Conservation (phyloP, 768 basidiomycete species). For the Candolleomyces aberdarensis region DNA sequence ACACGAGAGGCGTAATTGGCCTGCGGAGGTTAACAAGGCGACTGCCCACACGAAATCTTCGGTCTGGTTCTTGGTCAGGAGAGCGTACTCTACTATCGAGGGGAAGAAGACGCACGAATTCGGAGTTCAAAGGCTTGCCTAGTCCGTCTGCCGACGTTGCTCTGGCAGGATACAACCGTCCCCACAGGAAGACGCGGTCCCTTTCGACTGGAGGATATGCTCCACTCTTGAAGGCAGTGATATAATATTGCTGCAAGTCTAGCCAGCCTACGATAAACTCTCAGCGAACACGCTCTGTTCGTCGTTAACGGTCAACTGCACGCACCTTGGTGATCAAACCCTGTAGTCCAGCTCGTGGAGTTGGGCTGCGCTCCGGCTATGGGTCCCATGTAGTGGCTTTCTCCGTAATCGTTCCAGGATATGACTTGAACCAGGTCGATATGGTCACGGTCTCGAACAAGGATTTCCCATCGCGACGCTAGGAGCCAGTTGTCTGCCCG, state of each 20-base stretch:
- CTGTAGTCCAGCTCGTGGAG: slow-evolving; percentile 61
- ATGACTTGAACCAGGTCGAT: slow-evolving; percentile 47
- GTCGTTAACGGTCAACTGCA: background rate
- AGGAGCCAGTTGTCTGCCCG: slow-evolving; percentile 57
- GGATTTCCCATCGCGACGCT: slow-evolving; percentile 53
- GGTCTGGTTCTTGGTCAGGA: slow-evolving; percentile 32
- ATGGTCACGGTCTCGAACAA: slow-evolving; percentile 43
- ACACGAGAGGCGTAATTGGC: slow-evolving; percentile 39
- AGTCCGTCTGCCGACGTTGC: slow-evolving; percentile 37
- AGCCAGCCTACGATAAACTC: slow-evolving; percentile 37
- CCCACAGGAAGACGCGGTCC: slow-evolving; percentile 14
- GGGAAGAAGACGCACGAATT: slow-evolving; percentile 35
- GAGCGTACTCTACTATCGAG: background rate
- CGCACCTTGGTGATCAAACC: slow-evolving; percentile 44
- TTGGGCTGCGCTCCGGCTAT: slow-evolving; percentile 57
- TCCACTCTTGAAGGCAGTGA: slow-evolving; percentile 56
- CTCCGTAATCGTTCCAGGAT: slow-evolving; percentile 71
- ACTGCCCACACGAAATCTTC: slow-evolving; percentile 56
- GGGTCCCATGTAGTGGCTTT: slow-evolving; percentile 74
- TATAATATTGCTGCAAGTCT: slow-evolving; percentile 52
- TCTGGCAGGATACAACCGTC: slow-evolving; percentile 28
- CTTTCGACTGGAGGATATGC: slow-evolving; percentile 42
- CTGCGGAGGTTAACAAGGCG: slow-evolving; percentile 42
- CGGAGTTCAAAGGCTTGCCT: slow-evolving; percentile 41
- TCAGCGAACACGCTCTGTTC: background rate